Evolutionary conservation across 2,329 filamentous ascomycete genomes (phyloP), one percentile per base, ranked within the genome.

Genomic region (Cryoendolithus antarcticus): DNA sequence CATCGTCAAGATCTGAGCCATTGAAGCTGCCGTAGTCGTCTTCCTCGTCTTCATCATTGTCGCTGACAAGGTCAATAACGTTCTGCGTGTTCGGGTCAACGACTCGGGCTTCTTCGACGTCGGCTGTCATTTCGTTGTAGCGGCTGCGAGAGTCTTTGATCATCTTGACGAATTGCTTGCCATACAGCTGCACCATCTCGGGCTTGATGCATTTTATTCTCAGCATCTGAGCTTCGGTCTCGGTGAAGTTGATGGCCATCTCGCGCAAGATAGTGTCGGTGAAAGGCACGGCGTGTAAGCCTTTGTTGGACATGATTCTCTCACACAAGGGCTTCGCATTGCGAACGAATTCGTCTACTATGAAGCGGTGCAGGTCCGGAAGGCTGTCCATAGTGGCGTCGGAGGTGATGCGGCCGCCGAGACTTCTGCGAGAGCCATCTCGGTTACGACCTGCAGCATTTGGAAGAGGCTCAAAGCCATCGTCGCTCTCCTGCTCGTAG

Each of bases 181-280:
- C 82, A 52, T 78, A 76, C 2, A 65, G 63, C 33, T 66, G 55
- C 15, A 86, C 78, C 53, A 76, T 80, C 19, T 76, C 72, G 1
- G 56, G 46, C 39, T 80, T 70, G 42, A 88, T 79, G 7, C 71
- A 73, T 0, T 69, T 69, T 35, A 89, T 81, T 6, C 60, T 58
- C 27, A 61, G 63, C 75, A 91, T 82, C 41, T 75, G 64, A 10
- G 73, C 69, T 7, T 75, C 51, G 6, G 67, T 74, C 6, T 64
- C 67, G 1, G 82, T 82, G 67, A 82, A 81, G 29, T 67, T 61
- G 36, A 86, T 74, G 9, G 74, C 79, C 80, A 91, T 88, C 48
- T 80, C 72, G 29, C 78, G 74, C 37, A 86, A 70, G 9, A 84
- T 69, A 13, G 67, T 69, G 43, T 86, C 79, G 0, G 75, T 77